phyloP scores from a whole-genome alignment of 345 rosid species.

The Corchorus capsularis region DNA sequence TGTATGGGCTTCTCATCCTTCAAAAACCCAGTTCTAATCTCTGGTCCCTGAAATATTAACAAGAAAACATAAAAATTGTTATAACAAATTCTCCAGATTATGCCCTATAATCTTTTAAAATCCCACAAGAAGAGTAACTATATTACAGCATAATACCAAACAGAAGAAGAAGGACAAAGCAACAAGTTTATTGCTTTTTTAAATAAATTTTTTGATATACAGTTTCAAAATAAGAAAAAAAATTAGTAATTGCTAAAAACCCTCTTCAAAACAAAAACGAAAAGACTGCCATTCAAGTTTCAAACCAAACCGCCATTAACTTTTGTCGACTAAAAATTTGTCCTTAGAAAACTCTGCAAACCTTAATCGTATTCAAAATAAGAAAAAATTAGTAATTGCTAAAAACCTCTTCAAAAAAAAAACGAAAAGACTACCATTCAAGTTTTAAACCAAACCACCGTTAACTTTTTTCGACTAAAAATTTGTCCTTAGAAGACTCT shows the following conservation, averaged over 20 bases:
- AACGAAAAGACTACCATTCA: background rate
- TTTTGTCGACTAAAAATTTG: too few species aligned
- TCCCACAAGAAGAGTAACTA: background rate
- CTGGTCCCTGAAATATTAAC: slow-evolving; percentile 34
- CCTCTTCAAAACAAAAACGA: background rate
- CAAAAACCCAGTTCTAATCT: slow-evolving; percentile 42
- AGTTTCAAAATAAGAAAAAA: too few species aligned
- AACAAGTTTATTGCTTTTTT: background rate
- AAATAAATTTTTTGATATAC: background rate
- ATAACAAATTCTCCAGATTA: background rate
- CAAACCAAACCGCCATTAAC: background rate
- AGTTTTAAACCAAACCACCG: background rate
- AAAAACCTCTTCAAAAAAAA: background rate
- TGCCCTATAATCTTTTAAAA: background rate
- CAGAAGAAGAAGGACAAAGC: background rate
- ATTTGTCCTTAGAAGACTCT: background rate
- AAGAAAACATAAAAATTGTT: background rate
- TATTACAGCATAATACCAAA: background rate
- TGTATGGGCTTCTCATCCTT: slow-evolving; percentile 37
- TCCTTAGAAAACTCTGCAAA: background rate
- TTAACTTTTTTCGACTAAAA: background rate
- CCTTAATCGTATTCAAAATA: background rate
- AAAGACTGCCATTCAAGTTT: background rate
- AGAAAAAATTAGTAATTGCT: too few species aligned
- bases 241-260: too few species aligned